Base-by-base conservation (phyloP, 495 filamentous ascomycete genomes). In the Penicillium pulvis region DNA sequence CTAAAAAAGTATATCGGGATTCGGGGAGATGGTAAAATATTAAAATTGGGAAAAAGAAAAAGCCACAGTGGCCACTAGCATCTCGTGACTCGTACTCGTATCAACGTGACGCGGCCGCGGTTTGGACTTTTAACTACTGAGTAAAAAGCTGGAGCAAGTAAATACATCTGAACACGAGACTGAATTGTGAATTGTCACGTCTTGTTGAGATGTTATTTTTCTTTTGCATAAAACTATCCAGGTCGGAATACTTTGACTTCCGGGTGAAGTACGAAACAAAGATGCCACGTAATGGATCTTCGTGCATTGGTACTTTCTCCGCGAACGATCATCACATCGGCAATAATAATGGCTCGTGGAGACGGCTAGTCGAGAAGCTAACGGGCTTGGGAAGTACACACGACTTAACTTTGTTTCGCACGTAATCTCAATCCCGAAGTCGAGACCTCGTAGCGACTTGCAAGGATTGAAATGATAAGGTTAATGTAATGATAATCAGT, bases 41-140 rank as follows among this genome's bases (percentile, higher is more conserved):
- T 3, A 41, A 41, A 41, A 41, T 17, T 4, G 12, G 33, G 9
- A 33, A 43, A 36, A 43, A 31, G 35, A 49, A 62, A 19, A 57
- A 63, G 66, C 66, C 66, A 68, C 59, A 45, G 60, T 68, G 60
- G 59, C 57, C 63, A 44, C 45, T 51, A 23, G n/a, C 7, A 44
- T 30, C 61, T 65, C 67, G 59, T 70, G 62, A 67, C 55, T 65
- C 62, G 59, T 66, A 60, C 54, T 64, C 66, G 66, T 64, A 69
- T 69, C 55, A 36, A 59, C 55, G 10, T 65, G 65, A 65, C 62
- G 54, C 62, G 46, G 59, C 43, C 60, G 41, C 35, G 31, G 62
- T 65, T 65, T 58, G 20, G 53, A 58, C 57, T 65, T 65, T 42
- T 46, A 50, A 56, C 62, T 65, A 53, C 53, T 26, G 39, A 36